Conservation (phyloP, 495 filamentous ascomycete species). For the Hyaloscypha variabilis region DNA sequence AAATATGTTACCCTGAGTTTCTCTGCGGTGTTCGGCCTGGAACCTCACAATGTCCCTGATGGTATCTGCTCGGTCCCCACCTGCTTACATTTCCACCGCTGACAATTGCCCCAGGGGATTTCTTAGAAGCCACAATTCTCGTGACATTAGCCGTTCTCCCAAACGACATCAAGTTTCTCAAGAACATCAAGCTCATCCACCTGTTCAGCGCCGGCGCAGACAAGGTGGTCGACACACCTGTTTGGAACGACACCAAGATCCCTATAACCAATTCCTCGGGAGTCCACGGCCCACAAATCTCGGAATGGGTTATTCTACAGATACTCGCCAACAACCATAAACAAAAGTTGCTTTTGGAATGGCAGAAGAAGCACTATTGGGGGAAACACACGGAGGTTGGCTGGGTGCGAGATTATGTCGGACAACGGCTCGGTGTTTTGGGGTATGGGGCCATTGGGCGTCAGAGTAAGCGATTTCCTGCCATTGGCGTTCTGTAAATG, state of each 20-base stretch:
- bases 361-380: slow-evolving; percentile 57
- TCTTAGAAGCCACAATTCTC: slow-evolving; percentile 64
- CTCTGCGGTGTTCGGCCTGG: slow-evolving; percentile 17
- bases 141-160: slow-evolving; percentile 61
- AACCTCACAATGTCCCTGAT: slow-evolving; percentile 18
- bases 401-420: slow-evolving; percentile 45
- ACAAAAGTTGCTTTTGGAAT: slow-evolving; percentile 43
- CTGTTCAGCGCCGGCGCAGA: slow-evolving; percentile 76
- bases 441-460: slow-evolving; percentile 77
- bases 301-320: slow-evolving; percentile 72
- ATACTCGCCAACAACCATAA: slow-evolving; percentile 51
- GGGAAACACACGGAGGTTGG: slow-evolving; percentile 35
- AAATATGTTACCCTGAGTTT: slow-evolving; percentile 29
- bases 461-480: slow-evolving; percentile 38
- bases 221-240: slow-evolving; percentile 60
- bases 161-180: slow-evolving; percentile 44
- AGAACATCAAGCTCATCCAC: slow-evolving; percentile 72
- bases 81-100: background rate
- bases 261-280: slow-evolving; percentile 73
- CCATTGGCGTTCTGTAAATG: background rate
- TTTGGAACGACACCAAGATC: slow-evolving; percentile 66
- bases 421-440: slow-evolving; percentile 65
- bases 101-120: slow-evolving; percentile 44
- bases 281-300: slow-evolving; percentile 82
- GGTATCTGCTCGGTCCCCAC: slow-evolving; percentile 15